phyloP scores from a whole-genome alignment of 352 stramenopile genomes.

The Elongisporangium prolatum region DNA sequence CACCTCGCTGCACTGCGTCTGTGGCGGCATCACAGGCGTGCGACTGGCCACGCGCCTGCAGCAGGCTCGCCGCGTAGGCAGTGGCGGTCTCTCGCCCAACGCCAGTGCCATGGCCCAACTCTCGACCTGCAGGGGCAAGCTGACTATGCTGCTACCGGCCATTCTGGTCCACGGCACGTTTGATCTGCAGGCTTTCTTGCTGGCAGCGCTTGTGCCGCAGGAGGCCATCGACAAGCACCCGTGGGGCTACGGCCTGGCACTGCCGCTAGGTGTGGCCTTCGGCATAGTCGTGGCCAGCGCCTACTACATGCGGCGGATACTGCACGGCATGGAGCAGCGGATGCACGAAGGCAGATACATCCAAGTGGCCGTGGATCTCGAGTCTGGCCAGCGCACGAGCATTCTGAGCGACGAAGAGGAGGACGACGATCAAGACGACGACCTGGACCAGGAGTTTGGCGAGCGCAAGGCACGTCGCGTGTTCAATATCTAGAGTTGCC shows the following conservation, averaged over 20 bases:
- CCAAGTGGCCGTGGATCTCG: slow-evolving; percentile 42
- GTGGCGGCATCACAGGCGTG: slow-evolving; percentile 55
- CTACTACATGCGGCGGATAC: slow-evolving; percentile 24
- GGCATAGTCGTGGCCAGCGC: slow-evolving; percentile 20
- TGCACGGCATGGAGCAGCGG: slow-evolving; percentile 35
- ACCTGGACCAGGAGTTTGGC: slow-evolving; percentile 22
- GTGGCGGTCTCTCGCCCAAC: slow-evolving; percentile 8
- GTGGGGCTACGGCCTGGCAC: slow-evolving; percentile 26
- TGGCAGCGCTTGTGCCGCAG: slow-evolving; percentile 33
- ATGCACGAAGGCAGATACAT: slow-evolving; percentile 45
- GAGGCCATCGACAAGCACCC: slow-evolving; percentile 25
- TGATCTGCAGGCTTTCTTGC: slow-evolving; percentile 52
- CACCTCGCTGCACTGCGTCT: slow-evolving; percentile 57
- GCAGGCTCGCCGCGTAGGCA: slow-evolving; percentile 14
- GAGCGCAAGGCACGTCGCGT: slow-evolving; percentile 30
- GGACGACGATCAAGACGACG: slow-evolving; percentile 23
- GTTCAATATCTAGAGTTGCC: slow-evolving; percentile 27
- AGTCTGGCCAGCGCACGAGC: slow-evolving; percentile 23
- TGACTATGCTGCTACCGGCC: slow-evolving; percentile 30
- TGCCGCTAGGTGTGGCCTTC: slow-evolving; percentile 20
- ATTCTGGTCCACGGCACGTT: slow-evolving; percentile 58
- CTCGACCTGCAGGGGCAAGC: slow-evolving; percentile 29
- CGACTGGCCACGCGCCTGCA: slow-evolving; percentile 39
- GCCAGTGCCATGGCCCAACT: slow-evolving; percentile 14
- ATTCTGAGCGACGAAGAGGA: slow-evolving; percentile 21